Conservation (phyloP, 2,329 filamentous ascomycete species). For the Thielaviopsis ethacetica region DNA sequence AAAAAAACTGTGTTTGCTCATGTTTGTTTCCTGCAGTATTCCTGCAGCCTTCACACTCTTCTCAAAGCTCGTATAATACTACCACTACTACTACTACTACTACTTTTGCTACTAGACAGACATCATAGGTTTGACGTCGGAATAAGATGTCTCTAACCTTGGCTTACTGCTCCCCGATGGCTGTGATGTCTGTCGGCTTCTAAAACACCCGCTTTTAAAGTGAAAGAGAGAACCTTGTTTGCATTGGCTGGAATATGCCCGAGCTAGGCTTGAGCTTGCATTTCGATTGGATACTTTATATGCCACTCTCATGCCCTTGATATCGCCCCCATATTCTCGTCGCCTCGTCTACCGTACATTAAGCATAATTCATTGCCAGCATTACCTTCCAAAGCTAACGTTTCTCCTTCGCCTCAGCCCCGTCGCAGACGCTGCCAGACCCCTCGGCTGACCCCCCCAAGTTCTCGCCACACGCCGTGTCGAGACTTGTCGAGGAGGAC, state of each 20-base stretch:
- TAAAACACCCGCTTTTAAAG: background rate
- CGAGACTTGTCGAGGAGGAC: conserved; percentile 36
- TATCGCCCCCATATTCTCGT: background rate
- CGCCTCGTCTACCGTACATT: background rate
- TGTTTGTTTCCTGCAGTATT: no score
- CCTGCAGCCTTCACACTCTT: no score
- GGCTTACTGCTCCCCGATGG: background rate
- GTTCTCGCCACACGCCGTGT: conserved; percentile 32
- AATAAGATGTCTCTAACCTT: background rate
- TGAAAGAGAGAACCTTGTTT: background rate
- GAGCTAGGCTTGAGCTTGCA: no score
- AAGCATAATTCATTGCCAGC: background rate
- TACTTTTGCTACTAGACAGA: no score
- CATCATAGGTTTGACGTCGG: no score
- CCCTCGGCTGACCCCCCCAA: conserved; percentile 35
- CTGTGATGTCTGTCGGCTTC: background rate
- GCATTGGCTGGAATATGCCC: background rate
- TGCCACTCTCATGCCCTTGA: no score
- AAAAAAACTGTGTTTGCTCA: no score
- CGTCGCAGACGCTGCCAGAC: conserved; percentile 43
- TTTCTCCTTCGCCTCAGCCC: conserved; percentile 24
- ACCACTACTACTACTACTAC: no score
- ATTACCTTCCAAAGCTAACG: conserved; percentile 6
- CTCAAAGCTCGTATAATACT: no score
- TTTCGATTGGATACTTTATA: no score